Evolutionary conservation across 805 yeast genomes (phyloP).

Genomic region (Yarrowia sp.): DNA sequence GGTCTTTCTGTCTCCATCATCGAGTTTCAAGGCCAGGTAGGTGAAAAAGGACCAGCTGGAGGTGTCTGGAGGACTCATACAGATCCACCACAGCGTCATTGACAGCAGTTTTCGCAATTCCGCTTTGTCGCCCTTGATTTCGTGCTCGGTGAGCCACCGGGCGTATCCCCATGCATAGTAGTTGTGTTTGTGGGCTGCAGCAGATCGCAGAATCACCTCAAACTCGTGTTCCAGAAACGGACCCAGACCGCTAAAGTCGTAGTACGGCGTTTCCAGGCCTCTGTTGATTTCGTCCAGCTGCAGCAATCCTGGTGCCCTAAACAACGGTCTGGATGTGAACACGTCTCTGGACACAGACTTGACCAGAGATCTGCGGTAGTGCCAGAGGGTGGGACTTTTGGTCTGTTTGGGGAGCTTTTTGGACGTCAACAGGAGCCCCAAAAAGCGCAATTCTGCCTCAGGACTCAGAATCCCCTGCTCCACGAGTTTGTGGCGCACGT

Average conservation of each 20-base stretch:
- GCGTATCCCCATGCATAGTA: conserved; percentile 50
- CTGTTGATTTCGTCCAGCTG: neutral
- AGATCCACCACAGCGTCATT: neutral
- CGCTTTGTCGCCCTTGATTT: conserved; percentile 28
- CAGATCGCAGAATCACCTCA: conserved; percentile 38
- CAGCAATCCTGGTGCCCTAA: neutral
- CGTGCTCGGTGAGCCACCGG: conserved; percentile 33
- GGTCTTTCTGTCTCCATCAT: neutral
- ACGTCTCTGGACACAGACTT: neutral
- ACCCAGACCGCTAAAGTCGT: neutral
- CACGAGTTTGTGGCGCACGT: conserved; percentile 33
- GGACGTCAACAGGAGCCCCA: conserved; percentile 35
- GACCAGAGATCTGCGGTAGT: conserved; percentile 38
- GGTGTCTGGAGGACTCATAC: conserved; percentile 35
- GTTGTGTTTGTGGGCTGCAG: conserved; percentile 44
- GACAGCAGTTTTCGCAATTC: conserved; percentile 27
- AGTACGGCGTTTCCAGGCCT: neutral
- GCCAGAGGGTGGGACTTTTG: conserved; percentile 43
- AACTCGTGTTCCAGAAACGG: conserved; percentile 31
- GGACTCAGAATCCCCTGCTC: conserved; percentile 9
- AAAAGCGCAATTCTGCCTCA: conserved; percentile 32
- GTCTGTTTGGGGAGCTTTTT: conserved; percentile 39
- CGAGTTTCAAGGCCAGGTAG: conserved; percentile 8
- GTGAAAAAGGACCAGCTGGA: conserved; percentile 38
- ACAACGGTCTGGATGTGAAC: neutral